phyloP scores from a whole-genome alignment of 2,329 filamentous ascomycete genomes.

The Fusarium papillatum region DNA sequence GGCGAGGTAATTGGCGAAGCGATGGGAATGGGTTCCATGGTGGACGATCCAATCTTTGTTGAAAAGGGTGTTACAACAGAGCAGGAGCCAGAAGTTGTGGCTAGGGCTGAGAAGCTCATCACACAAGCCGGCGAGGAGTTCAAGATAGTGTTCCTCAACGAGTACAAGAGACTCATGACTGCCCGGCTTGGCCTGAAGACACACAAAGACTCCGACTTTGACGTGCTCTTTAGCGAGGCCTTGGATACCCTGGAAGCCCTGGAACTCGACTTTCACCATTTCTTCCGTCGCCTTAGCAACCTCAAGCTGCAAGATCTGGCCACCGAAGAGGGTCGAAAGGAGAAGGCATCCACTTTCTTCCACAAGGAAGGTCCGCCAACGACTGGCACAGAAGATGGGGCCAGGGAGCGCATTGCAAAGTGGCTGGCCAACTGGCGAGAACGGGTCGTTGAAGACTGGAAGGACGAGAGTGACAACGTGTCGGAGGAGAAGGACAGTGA shows the following conservation, averaged over 20 bases:
- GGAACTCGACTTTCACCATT: constrained; percentile 94
- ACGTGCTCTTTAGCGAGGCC: constrained; percentile 83
- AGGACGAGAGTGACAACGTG: constrained; percentile 56
- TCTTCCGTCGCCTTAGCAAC: constrained; percentile 84
- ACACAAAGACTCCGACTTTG: constrained; percentile 81
- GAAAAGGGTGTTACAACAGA: constrained; percentile 76
- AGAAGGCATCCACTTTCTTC: constrained; percentile 82
- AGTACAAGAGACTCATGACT: constrained; percentile 91
- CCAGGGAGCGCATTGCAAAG: constrained; percentile 74
- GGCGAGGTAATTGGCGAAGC: constrained; percentile 92
- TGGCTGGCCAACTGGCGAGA: constrained; percentile 88
- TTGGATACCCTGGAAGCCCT: constrained; percentile 86
- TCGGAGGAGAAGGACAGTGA: constrained; percentile 66
- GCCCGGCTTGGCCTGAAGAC: constrained; percentile 81
- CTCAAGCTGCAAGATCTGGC: constrained; percentile 74
- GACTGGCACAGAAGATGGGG: constrained; percentile 71
- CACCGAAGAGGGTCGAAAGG: constrained; percentile 72
- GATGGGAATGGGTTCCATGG: constrained; percentile 79
- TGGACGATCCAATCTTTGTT: constrained; percentile 81
- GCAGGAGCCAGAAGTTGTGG: constrained; percentile 78
- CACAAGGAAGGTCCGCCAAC: constrained; percentile 78
- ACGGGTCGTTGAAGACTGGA: constrained; percentile 84
- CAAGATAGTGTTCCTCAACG: constrained; percentile 86
- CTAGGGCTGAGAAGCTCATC: constrained; percentile 88
- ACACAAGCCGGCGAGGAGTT: constrained; percentile 87